Evolutionary conservation across 306 rosid species (phyloP).

Genomic region (Astragalus glycyphyllos): DNA sequence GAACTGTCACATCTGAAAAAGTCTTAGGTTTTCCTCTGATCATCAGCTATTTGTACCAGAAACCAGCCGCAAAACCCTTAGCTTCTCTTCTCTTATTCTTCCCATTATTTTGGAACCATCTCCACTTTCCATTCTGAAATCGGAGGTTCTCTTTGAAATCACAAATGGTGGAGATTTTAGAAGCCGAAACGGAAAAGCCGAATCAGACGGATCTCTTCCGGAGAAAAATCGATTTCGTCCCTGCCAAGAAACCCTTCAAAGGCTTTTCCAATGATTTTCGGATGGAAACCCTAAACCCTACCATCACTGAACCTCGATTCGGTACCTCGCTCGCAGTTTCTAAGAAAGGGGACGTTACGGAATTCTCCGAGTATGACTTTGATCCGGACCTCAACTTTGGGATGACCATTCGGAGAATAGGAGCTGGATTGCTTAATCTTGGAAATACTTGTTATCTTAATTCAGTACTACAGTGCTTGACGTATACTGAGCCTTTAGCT

Average conservation of each 20-base stretch:
- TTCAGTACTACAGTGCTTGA: slow-evolving; percentile 93
- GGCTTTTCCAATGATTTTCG: slow-evolving; percentile 70
- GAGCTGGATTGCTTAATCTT: slow-evolving; percentile 88
- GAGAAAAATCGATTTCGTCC: slow-evolving; percentile 63
- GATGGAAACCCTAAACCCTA: slow-evolving; percentile 80
- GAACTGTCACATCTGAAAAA: slow-evolving; percentile 80
- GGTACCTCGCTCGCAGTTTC: slow-evolving; percentile 27
- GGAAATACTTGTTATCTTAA: slow-evolving; percentile 98
- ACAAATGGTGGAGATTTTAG: slow-evolving; percentile 48
- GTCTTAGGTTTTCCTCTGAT: slow-evolving; percentile 56
- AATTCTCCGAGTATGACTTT: slow-evolving; percentile 65
- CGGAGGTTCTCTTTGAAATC: background rate
- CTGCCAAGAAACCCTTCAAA: slow-evolving; percentile 56
- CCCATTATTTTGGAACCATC: background rate
- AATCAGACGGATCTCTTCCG: slow-evolving; percentile 40
- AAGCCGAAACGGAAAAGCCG: slow-evolving; percentile 23
- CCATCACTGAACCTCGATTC: slow-evolving; percentile 48
- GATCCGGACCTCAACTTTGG: slow-evolving; percentile 93
- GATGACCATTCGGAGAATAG: slow-evolving; percentile 80
- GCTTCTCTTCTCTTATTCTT: background rate
- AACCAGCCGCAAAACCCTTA: slow-evolving; percentile 31
- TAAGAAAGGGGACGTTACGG: slow-evolving; percentile 66
- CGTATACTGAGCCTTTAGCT: slow-evolving; percentile 93
- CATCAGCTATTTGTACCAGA: background rate
- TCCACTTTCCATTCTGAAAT: background rate